phyloP scores from a whole-genome alignment of 2,329 filamentous ascomycete species.

The Fusarium vanettenii region DNA sequence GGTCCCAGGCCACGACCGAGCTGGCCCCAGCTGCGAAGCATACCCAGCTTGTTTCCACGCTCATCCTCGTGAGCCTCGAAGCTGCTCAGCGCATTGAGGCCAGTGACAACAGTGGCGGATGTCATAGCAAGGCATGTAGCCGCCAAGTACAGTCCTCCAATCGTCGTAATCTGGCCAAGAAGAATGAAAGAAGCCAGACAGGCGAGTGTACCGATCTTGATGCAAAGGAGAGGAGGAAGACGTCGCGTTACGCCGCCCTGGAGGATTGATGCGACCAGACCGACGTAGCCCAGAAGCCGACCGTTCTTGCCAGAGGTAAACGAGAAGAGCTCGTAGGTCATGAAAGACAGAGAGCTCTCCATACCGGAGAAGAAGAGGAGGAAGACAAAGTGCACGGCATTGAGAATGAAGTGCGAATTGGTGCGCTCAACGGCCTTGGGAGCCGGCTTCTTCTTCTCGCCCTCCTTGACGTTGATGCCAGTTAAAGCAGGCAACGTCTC shows the following conservation, averaged over 20 bases:
- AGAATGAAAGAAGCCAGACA: conserved; percentile 85
- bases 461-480: conserved; percentile 42
- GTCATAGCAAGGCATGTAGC: conserved; percentile 89
- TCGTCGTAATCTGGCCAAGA: conserved; percentile 75
- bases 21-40: conserved; percentile 85
- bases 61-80: conserved; percentile 87
- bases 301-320: conserved; percentile 86
- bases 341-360: conserved; percentile 97
- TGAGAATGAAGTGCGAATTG: conserved; percentile 86
- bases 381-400: conserved; percentile 88
- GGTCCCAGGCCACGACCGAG: conserved; percentile 88
- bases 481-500: conserved; percentile 81
- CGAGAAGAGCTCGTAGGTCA: conserved; percentile 94
- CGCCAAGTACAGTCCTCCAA: conserved; percentile 80
- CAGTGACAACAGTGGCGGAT: conserved; percentile 93
- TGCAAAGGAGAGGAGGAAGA: conserved; percentile 81
- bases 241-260: conserved; percentile 93
- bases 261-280: conserved; percentile 89
- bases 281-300: conserved; percentile 88
- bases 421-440: conserved; percentile 64
- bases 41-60: conserved; percentile 86
- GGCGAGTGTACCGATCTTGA: conserved; percentile 81
- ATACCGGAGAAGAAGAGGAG: conserved; percentile 97
- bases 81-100: conserved; percentile 89
- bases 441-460: conserved; percentile 34